These are phyloP conservation scores for Lactarius hengduanensis DNA, from an alignment of 768 basidiomycete genomes.

Conservation along the genomic window DNA sequence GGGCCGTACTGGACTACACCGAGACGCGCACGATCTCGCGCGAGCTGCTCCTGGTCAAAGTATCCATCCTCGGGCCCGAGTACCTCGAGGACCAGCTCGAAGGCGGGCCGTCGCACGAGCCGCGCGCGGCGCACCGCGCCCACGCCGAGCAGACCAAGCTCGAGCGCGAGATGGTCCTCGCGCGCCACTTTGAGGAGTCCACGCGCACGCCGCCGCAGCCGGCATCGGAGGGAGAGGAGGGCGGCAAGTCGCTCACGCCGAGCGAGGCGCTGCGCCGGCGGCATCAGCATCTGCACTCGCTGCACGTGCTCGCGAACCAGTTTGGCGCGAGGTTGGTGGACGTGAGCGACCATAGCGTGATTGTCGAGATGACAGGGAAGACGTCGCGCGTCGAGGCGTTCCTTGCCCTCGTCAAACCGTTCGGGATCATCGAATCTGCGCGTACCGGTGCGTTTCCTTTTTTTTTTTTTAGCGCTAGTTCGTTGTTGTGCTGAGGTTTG, in stretches of 20 bases:
- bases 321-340: slow-evolving; percentile 94
- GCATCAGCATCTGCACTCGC: slow-evolving; percentile 86
- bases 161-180: slow-evolving; percentile 69
- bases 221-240: background rate
- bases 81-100: no score
- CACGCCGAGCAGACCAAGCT: slow-evolving; percentile 53
- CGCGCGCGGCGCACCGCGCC: slow-evolving; percentile 51
- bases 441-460: slow-evolving; percentile 74
- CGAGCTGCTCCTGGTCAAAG: no score
- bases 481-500: background rate
- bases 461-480: background rate
- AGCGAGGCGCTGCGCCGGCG: slow-evolving; percentile 86
- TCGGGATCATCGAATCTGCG: slow-evolving; percentile 93
- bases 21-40: no score
- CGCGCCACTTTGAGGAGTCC: slow-evolving; percentile 73
- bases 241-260: slow-evolving; percentile 43
- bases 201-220: slow-evolving; percentile 38
- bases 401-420: slow-evolving; percentile 86
- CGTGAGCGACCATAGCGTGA: slow-evolving; percentile 91
- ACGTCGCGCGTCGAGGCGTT: slow-evolving; percentile 90
- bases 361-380: slow-evolving; percentile 94
- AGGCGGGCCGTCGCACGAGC: slow-evolving; percentile 35
- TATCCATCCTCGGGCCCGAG: no score
- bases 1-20: no score
- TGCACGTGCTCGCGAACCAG: slow-evolving; percentile 78